These are phyloP conservation scores for Exobasidium cylindrosporum DNA, from an alignment of 1,284 basidiomycete species.

Conservation along the genomic window DNA sequence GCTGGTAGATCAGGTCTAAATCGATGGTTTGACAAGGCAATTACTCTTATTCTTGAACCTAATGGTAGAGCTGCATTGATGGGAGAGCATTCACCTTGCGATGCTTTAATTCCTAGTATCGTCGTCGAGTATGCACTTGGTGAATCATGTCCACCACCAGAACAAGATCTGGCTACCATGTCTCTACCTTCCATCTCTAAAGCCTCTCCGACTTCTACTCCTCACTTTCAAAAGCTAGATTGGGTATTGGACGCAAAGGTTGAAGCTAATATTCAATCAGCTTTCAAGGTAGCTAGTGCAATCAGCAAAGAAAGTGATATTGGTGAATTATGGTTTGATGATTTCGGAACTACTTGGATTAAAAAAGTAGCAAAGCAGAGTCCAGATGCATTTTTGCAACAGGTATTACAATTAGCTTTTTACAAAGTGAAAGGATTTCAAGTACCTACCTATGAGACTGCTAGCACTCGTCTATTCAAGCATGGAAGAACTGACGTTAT, in stretches of 20 bases:
- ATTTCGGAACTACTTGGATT: conserved; percentile 88
- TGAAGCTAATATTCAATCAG: conserved; percentile 61
- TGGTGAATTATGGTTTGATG: conserved; percentile 77
- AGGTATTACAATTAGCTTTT: conserved; percentile 90
- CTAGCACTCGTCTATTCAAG: conserved; percentile 82
- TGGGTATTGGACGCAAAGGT: conserved; percentile 72
- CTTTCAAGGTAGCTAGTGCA: conserved; percentile 65
- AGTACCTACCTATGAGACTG: conserved; percentile 92
- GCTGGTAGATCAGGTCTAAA: conserved; percentile 71
- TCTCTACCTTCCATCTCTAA: neutral
- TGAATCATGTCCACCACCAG: conserved; percentile 55
- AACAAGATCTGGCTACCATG: conserved; percentile 15
- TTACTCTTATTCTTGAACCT: conserved; percentile 78
- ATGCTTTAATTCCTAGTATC: conserved; percentile 86
- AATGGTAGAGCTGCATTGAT: conserved; percentile 80
- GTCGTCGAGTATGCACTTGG: conserved; percentile 80
- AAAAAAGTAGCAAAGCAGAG: conserved; percentile 74
- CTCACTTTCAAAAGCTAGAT: conserved; percentile 59
- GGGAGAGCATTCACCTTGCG: conserved; percentile 89
- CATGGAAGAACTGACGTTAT: conserved; percentile 92
- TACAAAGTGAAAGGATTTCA: conserved; percentile 73
- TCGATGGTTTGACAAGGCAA: conserved; percentile 89
- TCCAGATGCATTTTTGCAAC: conserved; percentile 88
- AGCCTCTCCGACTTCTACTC: neutral
- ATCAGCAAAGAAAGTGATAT: conserved; percentile 79